Percentiles rank a stretch among this genome's conserved stretches.
phyloP scores from a whole-genome alignment of 345 rosid genomes.

The Gossypium turneri region DNA sequence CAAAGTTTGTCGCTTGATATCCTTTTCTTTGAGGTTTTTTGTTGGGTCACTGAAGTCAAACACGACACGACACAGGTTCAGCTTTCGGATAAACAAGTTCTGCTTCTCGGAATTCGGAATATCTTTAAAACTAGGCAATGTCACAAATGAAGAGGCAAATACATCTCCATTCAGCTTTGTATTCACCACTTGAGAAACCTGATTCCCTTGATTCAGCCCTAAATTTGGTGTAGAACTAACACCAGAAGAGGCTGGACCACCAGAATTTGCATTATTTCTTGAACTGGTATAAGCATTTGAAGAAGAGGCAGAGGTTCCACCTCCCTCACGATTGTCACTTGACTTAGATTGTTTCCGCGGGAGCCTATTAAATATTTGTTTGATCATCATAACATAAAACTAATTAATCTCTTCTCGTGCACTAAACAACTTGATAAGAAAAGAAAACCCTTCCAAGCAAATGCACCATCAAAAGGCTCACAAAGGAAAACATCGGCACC shows the following conservation, averaged over 20 bases:
- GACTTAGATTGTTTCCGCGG: conserved; percentile 58
- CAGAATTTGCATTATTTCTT: conserved; percentile 36
- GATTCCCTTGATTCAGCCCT: conserved; percentile 40
- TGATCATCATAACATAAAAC: conserved; percentile 38
- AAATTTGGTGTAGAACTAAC: conserved; percentile 23
- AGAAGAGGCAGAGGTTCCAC: conserved; percentile 35
- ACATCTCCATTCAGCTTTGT: conserved; percentile 48
- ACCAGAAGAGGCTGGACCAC: conserved; percentile 20
- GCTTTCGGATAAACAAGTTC: conserved; percentile 50
- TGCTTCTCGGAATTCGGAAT: conserved; percentile 68
- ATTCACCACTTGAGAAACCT: conserved; percentile 36
- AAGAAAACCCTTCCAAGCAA: conserved; percentile 18
- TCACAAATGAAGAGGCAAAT: conserved; percentile 42
- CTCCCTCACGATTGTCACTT: conserved; percentile 42
- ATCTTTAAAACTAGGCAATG: conserved; percentile 70
- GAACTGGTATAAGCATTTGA: conserved; percentile 34
- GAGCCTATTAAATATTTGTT: conserved; percentile 54
- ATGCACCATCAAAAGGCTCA: conserved; percentile 10
- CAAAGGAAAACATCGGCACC: background rate
- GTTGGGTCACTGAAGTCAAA: conserved; percentile 52
- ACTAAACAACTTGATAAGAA: conserved; percentile 5
- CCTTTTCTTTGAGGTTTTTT: conserved; percentile 46
- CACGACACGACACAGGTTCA: conserved; percentile 51
- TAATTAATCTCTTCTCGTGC: conserved; percentile 1
- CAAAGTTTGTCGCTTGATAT: conserved; percentile 66